Conservation (phyloP, 345 rosid species). For the Draba incana region DNA sequence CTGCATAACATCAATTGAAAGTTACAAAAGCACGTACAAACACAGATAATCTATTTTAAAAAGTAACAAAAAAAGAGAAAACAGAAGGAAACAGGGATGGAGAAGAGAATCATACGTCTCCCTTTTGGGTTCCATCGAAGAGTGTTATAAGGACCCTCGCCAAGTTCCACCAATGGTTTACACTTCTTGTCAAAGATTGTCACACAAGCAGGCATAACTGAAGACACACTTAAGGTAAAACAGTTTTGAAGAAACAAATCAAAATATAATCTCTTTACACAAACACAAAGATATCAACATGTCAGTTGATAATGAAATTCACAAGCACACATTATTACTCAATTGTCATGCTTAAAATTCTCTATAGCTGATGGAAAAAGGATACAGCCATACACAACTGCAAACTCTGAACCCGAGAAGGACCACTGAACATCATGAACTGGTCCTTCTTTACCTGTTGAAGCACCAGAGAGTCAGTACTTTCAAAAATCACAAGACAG, state of each 20-base stretch:
- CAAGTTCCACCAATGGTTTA: slow-evolving; percentile 83
- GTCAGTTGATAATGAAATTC: neutral
- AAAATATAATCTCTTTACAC: slow-evolving; percentile 14
- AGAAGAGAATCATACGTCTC: slow-evolving; percentile 65
- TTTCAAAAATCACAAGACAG: slow-evolving; percentile 1
- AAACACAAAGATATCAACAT: slow-evolving; percentile 6
- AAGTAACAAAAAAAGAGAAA: slow-evolving; percentile 2
- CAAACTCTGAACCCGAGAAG: slow-evolving; percentile 82
- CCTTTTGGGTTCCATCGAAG: slow-evolving; percentile 95
- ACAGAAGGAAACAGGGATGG: slow-evolving; percentile 5
- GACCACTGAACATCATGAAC: slow-evolving; percentile 99
- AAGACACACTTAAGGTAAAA: slow-evolving; percentile 52
- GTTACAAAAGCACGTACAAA: slow-evolving; percentile 33
- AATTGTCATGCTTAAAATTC: slow-evolving; percentile 1
- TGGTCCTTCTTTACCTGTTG: slow-evolving; percentile 95
- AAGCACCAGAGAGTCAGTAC: slow-evolving; percentile 44
- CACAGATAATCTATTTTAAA: neutral
- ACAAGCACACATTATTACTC: slow-evolving; percentile 2
- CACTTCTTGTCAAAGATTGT: slow-evolving; percentile 90
- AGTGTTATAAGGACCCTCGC: slow-evolving; percentile 87
- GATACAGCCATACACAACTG: slow-evolving; percentile 99
- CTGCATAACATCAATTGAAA: slow-evolving; percentile 55
- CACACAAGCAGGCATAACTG: slow-evolving; percentile 93
- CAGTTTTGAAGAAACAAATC: slow-evolving; percentile 23
- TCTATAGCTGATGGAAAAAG: slow-evolving; percentile 43